These are phyloP conservation scores for Diddensiella caesifluorescens DNA, from an alignment of 805 yeast species.

Conservation along the genomic window DNA sequence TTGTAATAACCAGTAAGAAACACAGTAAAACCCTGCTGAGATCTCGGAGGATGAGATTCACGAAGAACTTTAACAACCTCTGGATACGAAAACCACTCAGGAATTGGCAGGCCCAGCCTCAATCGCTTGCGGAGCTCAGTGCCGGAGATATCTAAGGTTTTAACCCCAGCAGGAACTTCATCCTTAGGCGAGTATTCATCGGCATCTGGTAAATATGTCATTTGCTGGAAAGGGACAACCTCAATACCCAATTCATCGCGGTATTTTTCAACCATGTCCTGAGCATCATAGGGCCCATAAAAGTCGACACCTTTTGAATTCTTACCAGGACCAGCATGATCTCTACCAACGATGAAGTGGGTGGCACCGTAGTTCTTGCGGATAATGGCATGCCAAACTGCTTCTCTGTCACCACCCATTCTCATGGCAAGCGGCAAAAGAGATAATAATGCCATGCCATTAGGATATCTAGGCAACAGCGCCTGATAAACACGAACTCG, in stretches of 20 bases:
- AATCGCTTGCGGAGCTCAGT: conserved; percentile 88
- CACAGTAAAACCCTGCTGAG: conserved; percentile 80
- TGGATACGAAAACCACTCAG: conserved; percentile 96
- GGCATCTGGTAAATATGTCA: conserved; percentile 90
- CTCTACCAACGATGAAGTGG: conserved; percentile 96
- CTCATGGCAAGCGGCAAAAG: conserved; percentile 94
- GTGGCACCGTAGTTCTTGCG: conserved; percentile 96
- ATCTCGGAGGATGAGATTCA: conserved; percentile 90
- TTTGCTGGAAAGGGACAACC: conserved; percentile 96
- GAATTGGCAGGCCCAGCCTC: conserved; percentile 81
- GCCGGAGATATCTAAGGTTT: conserved; percentile 88
- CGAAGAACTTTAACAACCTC: conserved; percentile 90
- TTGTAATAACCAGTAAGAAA: conserved; percentile 56
- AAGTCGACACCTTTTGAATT: conserved; percentile 87
- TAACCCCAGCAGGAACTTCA: conserved; percentile 71
- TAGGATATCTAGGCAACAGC: conserved; percentile 86
- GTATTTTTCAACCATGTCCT: conserved; percentile 72
- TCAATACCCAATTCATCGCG: conserved; percentile 76
- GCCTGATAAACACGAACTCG: conserved; percentile 94
- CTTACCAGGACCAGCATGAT: conserved; percentile 95
- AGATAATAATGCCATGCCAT: conserved; percentile 86
- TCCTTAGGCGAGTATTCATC: conserved; percentile 95
- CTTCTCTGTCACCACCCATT: conserved; percentile 99
- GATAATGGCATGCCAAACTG: conserved; percentile 96
- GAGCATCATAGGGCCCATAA: conserved; percentile 97